Base-by-base conservation (phyloP, 495 filamentous ascomycete genomes). In the Tuber borchii region DNA sequence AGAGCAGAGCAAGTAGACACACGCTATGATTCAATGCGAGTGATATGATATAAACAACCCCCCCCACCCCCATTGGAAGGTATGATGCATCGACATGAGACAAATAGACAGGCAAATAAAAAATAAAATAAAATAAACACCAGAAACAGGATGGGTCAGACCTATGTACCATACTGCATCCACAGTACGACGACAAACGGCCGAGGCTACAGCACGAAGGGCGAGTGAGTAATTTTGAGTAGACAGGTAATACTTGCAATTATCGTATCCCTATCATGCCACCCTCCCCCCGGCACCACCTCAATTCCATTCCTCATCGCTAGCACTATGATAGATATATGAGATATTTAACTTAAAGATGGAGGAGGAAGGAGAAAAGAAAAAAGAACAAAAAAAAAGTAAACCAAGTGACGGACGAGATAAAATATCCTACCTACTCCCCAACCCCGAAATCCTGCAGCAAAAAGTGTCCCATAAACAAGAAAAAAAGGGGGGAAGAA, bases 321-420 rank as follows among this genome's bases (percentile, higher is more conserved):
- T n/a, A 56, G 51, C 51, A 56, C 51, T 48, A 14, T 56, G 51
- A 22, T 56, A 56, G 51, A 56, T 56, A n/a, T 51, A 56, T 56
- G 43, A 71, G 34, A 71, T 45, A 45, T 42, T 34, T 40, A 71
- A 45, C 39, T 8, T 19, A 44, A 71, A 14, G 51, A 14, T n/a
- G 51, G 51, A 56, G 51, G 51, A 22, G 51, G 9, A 56, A 56
- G n/a, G n/a, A 56, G 22, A 56, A 22, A 56, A 56, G 34, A 71
- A 71, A 22, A 39, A 71, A 71, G 34, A 45, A 71, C n/a, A 22
- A 71, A 71, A 22, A 71, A 71, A 71, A 70, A 42, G 26, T n/a
- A 17, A 42, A 71, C 34, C 39, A 71, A 71, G 43, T 16, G 70
- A 65, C 16, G 56, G 56, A 34, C 56, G 31, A 65, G 26, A 65